Conservation (phyloP, 1,284 basidiomycete genomes). For the Schizophyllum amplum region DNA sequence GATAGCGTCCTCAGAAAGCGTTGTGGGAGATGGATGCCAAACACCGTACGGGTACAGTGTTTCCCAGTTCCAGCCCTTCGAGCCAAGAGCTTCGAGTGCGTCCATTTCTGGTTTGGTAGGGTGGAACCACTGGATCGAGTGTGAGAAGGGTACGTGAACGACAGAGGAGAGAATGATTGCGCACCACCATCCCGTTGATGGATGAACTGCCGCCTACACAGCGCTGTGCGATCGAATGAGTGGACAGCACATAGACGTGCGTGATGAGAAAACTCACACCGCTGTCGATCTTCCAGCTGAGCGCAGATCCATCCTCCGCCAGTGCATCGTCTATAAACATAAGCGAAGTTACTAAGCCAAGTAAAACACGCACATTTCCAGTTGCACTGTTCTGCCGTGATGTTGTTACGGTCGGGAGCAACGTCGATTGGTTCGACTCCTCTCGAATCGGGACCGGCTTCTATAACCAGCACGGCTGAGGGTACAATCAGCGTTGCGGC, state of each 20-base stretch:
- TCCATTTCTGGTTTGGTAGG: slow-evolving; percentile 13
- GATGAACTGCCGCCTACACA: not conserved
- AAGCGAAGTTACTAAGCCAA: not conserved
- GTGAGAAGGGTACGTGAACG: not conserved
- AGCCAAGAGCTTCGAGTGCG: slow-evolving; percentile 13
- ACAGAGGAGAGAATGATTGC: not conserved
- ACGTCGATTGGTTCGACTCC: not conserved
- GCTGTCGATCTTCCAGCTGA: not conserved
- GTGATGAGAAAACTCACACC: not conserved
- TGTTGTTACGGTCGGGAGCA: not conserved
- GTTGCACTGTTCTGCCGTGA: not conserved
- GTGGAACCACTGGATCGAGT: not conserved
- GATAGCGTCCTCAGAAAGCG: not conserved
- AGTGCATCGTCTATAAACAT: not conserved
- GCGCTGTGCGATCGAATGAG: not conserved
- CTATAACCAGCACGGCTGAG: not conserved
- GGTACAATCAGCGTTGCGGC: not conserved
- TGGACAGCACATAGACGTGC: not conserved
- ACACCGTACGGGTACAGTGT: slow-evolving; percentile 3
- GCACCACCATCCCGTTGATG: not conserved
- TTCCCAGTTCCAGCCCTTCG: slow-evolving; percentile 14
- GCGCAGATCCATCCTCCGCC: not conserved
- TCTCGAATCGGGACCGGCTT: not conserved
- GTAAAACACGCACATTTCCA: not conserved
- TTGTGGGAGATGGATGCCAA: not conserved